phyloP scores from a whole-genome alignment of 2,329 filamentous ascomycete species.

The Aureobasidium sp. region DNA sequence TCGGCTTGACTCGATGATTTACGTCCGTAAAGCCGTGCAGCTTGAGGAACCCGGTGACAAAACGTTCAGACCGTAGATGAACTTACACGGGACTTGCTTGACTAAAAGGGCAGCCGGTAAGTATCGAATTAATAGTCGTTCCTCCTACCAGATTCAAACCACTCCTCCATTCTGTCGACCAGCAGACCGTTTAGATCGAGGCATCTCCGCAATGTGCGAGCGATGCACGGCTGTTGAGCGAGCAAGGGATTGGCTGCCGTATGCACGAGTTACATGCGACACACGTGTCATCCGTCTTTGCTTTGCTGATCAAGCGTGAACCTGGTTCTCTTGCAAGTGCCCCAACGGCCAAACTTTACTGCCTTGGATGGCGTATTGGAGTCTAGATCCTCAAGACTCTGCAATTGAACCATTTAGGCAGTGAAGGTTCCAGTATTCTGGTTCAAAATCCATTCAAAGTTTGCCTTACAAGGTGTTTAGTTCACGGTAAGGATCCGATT shows the following conservation, averaged over 20 bases:
- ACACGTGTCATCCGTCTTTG: constrained; percentile 2
- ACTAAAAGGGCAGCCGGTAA: constrained; percentile 4
- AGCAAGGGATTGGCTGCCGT: neutral
- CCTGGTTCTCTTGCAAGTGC: constrained; percentile 8
- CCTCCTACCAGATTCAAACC: neutral
- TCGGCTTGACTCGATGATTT: neutral
- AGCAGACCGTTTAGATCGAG: neutral
- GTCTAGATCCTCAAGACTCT: neutral
- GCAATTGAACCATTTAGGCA: neutral
- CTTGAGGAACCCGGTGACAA: neutral
- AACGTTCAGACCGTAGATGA: neutral
- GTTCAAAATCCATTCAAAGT: neutral
- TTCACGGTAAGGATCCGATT: neutral
- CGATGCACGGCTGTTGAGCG: neutral
- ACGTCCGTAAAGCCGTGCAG: neutral
- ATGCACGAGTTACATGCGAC: neutral
- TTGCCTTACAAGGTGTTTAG: neutral
- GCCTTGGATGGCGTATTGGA: neutral
- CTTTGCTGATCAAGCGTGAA: neutral
- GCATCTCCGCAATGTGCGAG: neutral
- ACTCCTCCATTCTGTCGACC: neutral
- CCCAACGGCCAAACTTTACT: constrained; percentile 2
- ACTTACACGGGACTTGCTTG: neutral
- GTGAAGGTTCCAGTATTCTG: neutral
- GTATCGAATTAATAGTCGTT: constrained; percentile 14